These are phyloP conservation scores for Geum urbanum DNA, from an alignment of 306 rosid species.

Conservation along the genomic window DNA sequence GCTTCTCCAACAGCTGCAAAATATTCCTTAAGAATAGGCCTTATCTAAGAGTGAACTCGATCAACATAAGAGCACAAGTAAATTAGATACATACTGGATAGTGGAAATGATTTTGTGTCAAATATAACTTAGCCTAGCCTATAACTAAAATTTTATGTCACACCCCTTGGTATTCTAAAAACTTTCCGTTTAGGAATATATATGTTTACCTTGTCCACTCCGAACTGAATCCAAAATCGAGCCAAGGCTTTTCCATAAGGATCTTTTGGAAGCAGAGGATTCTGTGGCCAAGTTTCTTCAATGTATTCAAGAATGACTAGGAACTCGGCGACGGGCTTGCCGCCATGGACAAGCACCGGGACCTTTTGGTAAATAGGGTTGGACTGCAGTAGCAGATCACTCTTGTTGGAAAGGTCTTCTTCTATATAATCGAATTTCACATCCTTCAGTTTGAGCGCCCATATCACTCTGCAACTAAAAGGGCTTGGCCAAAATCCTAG, in stretches of 20 bases:
- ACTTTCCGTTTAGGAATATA: too few relatives aligned
- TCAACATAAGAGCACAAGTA: background rate
- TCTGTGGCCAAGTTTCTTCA: slow-evolving; percentile 35
- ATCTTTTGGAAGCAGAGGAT: slow-evolving; percentile 30
- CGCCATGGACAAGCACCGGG: slow-evolving; percentile 49
- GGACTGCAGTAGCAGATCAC: slow-evolving; percentile 30
- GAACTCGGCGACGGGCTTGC: slow-evolving; percentile 41
- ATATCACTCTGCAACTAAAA: slow-evolving; percentile 35
- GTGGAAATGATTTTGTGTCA: too few relatives aligned
- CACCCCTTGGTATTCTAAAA: too few relatives aligned
- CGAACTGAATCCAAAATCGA: slow-evolving; percentile 34
- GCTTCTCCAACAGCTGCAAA: background rate
- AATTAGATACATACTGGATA: too few relatives aligned
- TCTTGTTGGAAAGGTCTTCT: slow-evolving; percentile 46
- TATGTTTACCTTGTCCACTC: too few relatives aligned
- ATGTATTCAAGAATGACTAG: slow-evolving; percentile 44
- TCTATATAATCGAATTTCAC: slow-evolving; percentile 40
- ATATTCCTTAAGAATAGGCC: background rate
- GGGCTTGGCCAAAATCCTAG: slow-evolving; percentile 48
- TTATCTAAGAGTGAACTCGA: background rate
- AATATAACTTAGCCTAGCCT: too few relatives aligned
- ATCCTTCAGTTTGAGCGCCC: slow-evolving; percentile 50
- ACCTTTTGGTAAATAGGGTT: slow-evolving; percentile 49
- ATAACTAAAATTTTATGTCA: too few relatives aligned
- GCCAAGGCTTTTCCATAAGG: slow-evolving; percentile 30